A percentile compares a stretch with the other conserved stretches of the same genome.
Conservation (phyloP, 176 grass and related monocot species). For the Tillandsia leiboldiana region DNA sequence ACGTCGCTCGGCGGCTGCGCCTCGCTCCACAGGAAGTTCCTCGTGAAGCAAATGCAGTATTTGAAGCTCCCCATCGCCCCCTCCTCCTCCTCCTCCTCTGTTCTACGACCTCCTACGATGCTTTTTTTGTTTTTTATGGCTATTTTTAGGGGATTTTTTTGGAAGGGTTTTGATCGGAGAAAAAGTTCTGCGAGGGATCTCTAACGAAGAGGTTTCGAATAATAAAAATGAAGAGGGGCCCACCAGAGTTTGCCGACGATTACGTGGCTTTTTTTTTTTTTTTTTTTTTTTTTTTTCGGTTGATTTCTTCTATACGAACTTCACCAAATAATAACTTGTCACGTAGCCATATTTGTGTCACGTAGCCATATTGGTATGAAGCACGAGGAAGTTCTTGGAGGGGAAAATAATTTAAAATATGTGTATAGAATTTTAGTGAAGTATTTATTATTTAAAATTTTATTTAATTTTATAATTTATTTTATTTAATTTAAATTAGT, state of each 20-base stretch:
- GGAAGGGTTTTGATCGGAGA: conserved; percentile 6
- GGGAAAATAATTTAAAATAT: conserved; percentile 1
- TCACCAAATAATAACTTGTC: no score
- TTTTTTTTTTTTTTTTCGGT: no score
- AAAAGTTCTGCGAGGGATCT: no score
- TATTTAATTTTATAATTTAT: not conserved
- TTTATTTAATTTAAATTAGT: not conserved
- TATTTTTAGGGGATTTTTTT: conserved; percentile 2
- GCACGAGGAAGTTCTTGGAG: no score
- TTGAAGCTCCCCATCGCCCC: conserved; percentile 51
- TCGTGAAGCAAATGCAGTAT: conserved; percentile 85
- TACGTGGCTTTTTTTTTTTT: no score
- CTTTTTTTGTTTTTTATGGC: not conserved
- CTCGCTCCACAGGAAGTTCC: conserved; percentile 48
- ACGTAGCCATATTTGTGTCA: no score
- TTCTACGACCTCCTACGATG: not conserved
- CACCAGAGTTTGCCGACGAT: no score
- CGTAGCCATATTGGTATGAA: no score
- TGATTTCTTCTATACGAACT: no score
- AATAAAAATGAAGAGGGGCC: no score
- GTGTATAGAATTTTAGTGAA: not conserved
- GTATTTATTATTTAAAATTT: not conserved
- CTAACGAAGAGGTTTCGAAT: no score
- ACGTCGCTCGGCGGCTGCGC: conserved; percentile 57
- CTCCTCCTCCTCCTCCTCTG: not conserved